Evolutionary conservation across 2,329 filamentous ascomycete species (phyloP), one percentile per base, ranked within the genome.

Genomic region (Pyrenophora teres): DNA sequence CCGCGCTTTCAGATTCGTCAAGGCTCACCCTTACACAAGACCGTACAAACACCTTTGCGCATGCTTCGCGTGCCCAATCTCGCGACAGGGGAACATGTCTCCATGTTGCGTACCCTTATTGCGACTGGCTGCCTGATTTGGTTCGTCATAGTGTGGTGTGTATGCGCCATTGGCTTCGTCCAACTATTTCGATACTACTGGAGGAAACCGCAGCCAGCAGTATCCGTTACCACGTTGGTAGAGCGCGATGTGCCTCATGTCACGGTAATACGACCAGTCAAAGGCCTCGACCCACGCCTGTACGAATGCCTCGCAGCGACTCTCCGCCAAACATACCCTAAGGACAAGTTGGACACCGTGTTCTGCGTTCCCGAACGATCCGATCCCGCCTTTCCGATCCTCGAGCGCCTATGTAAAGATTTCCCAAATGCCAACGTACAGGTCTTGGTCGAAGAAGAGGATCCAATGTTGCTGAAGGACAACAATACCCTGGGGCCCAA

Each of bases 281-380:
- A 97, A 76, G 94, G 92, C 54, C 81, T 96, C 49, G 94, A 97
- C 72, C 89, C 92, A 3, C 84, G 86, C 59, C 85, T 97, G 19
- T 96, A 96, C 80, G 90, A 96, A 67, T 97, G 94, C 68, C 87
- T 99, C 35, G 88, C 89, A 25, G 88, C 92, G 4, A 90, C 88
- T 2, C 92, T 97, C 71, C 84, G 79, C 40, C 92, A 96, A 73
- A 81, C 85, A 47, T 97, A 97, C 69, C 90, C 93, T 1, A 74
- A 71, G 31, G 80, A 88, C 65, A 92, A 87, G 67, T 74, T 96
- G 50, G 90, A 89, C 18, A 83, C 96, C 54, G 85, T 86, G 65
- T 86, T 99, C 58, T 99, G 94, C 70, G 81, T 99, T 33, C 83
- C 90, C 3, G 86, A 87, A 25, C 81, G 82, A 40, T 74, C 79